Conservation (phyloP, 768 basidiomycete species). For the Rhodotorula babjevae region DNA sequence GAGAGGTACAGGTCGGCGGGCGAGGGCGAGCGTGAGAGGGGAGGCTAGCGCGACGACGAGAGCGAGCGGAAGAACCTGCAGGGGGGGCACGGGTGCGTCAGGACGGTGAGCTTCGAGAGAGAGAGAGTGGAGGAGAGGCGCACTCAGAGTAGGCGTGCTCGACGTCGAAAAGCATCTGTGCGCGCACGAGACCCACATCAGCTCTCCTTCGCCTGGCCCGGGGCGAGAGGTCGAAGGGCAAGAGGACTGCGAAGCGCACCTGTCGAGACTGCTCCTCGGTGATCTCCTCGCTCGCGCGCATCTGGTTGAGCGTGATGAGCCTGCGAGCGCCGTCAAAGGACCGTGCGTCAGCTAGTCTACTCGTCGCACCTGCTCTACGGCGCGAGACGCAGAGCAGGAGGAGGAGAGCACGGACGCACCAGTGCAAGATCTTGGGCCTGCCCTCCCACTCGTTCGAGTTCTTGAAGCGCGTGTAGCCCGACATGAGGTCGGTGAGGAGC, state of each 20-base stretch:
- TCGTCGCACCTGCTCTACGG: too few relatives aligned
- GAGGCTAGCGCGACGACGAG: conserved; percentile 9
- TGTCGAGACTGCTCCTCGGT: conserved; percentile 92
- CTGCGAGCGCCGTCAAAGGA: conserved; percentile 50
- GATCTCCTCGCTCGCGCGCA: conserved; percentile 95
- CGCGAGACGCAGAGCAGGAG: too few relatives aligned
- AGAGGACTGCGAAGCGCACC: conserved; percentile 50
- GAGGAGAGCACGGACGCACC: conserved; percentile 56
- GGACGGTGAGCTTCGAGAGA: neutral
- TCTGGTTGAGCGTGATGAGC: conserved; percentile 91
- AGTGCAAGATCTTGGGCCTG: conserved; percentile 82
- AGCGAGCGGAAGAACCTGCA: conserved; percentile 35
- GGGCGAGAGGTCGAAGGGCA: too few relatives aligned
- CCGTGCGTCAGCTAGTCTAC: neutral
- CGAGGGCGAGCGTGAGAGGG: neutral
- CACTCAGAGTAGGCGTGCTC: conserved; percentile 81
- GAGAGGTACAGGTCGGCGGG: too few relatives aligned
- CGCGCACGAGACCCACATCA: neutral
- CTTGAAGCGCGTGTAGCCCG: conserved; percentile 88
- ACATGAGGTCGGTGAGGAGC: conserved; percentile 88
- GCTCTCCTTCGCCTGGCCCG: too few relatives aligned
- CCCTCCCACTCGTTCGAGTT: conserved; percentile 96
- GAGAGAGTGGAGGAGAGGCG: conserved; percentile 70
- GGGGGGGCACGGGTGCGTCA: neutral
- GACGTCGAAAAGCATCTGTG: conserved; percentile 86